These are phyloP conservation scores for Ophiostoma angusticollis DNA, from an alignment of 2,329 filamentous ascomycete species.

Conservation along the genomic window DNA sequence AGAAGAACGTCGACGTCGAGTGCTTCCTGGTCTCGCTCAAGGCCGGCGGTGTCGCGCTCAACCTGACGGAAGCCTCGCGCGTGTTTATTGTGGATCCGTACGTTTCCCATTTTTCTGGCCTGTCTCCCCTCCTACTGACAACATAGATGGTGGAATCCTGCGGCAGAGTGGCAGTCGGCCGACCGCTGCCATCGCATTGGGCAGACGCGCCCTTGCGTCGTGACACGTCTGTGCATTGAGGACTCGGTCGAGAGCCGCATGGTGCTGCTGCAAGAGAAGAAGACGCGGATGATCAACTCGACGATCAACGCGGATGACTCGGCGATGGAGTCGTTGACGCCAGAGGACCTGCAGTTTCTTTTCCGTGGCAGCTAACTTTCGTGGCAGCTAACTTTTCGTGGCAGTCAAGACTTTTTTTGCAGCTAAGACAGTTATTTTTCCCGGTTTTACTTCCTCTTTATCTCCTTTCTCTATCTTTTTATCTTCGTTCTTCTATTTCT, in stretches of 20 bases:
- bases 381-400: neutral
- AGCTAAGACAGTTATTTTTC: too few relatives aligned
- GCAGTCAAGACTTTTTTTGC: too few relatives aligned
- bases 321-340: slow-evolving; percentile 80
- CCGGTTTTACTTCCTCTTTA: neutral
- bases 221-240: slow-evolving; percentile 90
- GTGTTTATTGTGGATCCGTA: slow-evolving; percentile 96
- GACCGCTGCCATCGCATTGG: slow-evolving; percentile 92
- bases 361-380: slow-evolving; percentile 65
- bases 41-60: slow-evolving; percentile 88
- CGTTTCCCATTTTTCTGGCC: slow-evolving; percentile 27
- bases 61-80: slow-evolving; percentile 83
- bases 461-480: neutral
- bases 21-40: slow-evolving; percentile 94
- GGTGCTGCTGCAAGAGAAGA: slow-evolving; percentile 94
- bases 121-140: slow-evolving; percentile 14
- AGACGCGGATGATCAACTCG: slow-evolving; percentile 93
- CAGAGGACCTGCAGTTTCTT: slow-evolving; percentile 89
- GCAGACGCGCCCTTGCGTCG: slow-evolving; percentile 83
- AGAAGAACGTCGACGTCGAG: slow-evolving; percentile 87
- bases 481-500: neutral
- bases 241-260: slow-evolving; percentile 95
- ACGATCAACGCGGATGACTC: slow-evolving; percentile 90
- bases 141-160: slow-evolving; percentile 96
- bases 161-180: slow-evolving; percentile 97